phyloP scores from a whole-genome alignment of 1,284 basidiomycete species.

The Irpex lacteus region DNA sequence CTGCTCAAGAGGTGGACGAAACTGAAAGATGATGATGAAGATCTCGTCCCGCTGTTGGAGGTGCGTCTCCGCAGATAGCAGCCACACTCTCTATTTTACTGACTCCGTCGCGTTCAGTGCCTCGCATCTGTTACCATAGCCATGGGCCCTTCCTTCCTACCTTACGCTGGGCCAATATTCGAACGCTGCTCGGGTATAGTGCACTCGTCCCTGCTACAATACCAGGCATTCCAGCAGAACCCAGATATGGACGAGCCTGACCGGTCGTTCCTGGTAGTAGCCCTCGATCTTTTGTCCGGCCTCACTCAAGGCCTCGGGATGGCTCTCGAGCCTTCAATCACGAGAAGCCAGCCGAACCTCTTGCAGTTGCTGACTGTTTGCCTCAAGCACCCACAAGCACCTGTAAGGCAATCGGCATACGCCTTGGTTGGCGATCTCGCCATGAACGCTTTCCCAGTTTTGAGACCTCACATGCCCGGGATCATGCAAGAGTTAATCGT shows the following conservation, averaged over 20 bases:
- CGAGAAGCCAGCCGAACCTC: slow-evolving; percentile 68
- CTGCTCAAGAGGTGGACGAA: slow-evolving; percentile 89
- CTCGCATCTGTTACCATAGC: slow-evolving; percentile 97
- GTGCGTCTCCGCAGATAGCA: slow-evolving; percentile 39
- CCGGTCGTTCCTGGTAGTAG: slow-evolving; percentile 95
- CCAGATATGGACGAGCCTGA: slow-evolving; percentile 91
- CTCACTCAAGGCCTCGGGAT: slow-evolving; percentile 92
- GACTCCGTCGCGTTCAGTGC: slow-evolving; percentile 58
- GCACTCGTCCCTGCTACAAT: slow-evolving; percentile 77
- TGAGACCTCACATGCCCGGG: slow-evolving; percentile 81
- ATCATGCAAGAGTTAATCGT: slow-evolving; percentile 90
- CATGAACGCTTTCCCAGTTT: slow-evolving; percentile 88
- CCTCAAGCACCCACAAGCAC: slow-evolving; percentile 91
- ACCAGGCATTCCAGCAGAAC: slow-evolving; percentile 81
- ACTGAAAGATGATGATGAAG: slow-evolving; percentile 87
- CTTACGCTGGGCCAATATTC: slow-evolving; percentile 91
- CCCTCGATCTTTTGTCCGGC: slow-evolving; percentile 93
- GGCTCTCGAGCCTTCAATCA: slow-evolving; percentile 71
- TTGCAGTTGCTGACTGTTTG: slow-evolving; percentile 81
- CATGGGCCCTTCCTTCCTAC: slow-evolving; percentile 87
- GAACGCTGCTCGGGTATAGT: slow-evolving; percentile 90
- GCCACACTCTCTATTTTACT: slow-evolving; percentile 10
- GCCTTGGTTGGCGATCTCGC: slow-evolving; percentile 97
- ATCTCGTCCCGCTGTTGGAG: slow-evolving; percentile 93
- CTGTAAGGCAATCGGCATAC: slow-evolving; percentile 95